These are phyloP conservation scores for Suillus sp. DNA, from an alignment of 768 basidiomycete species.

Conservation along the genomic window DNA sequence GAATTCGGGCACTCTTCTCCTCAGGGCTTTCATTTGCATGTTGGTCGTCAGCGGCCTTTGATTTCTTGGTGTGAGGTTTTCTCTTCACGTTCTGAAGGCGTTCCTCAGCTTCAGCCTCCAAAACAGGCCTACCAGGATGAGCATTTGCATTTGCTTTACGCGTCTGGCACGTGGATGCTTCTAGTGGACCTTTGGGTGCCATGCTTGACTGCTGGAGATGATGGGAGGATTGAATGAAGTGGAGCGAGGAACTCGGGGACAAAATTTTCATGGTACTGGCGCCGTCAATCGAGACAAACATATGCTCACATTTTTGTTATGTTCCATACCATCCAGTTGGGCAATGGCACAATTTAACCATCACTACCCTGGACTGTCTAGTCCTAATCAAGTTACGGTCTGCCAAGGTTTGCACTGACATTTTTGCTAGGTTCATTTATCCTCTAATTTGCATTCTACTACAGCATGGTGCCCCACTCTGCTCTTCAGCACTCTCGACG, in stretches of 20 bases:
- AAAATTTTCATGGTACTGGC: slow-evolving; percentile 13
- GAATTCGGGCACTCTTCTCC: background rate
- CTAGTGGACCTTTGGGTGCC: background rate
- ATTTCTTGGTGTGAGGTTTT: background rate
- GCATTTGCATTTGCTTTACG: slow-evolving; percentile 4
- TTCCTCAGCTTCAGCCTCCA: slow-evolving; percentile 14
- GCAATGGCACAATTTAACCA: too few species aligned
- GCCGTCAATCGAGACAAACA: too few species aligned
- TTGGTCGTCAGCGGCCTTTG: slow-evolving; percentile 3
- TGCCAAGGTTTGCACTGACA: too few species aligned
- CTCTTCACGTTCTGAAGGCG: slow-evolving; percentile 5
- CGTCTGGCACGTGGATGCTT: background rate
- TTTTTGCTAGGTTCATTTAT: too few species aligned
- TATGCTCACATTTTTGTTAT: too few species aligned
- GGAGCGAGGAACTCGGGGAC: background rate
- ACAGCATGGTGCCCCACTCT: too few species aligned
- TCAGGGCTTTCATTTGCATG: slow-evolving; percentile 2
- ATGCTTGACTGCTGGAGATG: background rate
- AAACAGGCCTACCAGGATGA: slow-evolving; percentile 12
- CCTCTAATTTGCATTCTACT: too few species aligned
- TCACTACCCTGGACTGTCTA: too few species aligned
- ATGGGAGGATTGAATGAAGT: background rate
- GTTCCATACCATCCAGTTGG: too few species aligned
- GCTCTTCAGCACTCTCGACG: too few species aligned
- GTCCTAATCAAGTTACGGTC: too few species aligned